Base-by-base conservation (phyloP, 1,284 basidiomycete genomes). In the Leccinum fallax region DNA sequence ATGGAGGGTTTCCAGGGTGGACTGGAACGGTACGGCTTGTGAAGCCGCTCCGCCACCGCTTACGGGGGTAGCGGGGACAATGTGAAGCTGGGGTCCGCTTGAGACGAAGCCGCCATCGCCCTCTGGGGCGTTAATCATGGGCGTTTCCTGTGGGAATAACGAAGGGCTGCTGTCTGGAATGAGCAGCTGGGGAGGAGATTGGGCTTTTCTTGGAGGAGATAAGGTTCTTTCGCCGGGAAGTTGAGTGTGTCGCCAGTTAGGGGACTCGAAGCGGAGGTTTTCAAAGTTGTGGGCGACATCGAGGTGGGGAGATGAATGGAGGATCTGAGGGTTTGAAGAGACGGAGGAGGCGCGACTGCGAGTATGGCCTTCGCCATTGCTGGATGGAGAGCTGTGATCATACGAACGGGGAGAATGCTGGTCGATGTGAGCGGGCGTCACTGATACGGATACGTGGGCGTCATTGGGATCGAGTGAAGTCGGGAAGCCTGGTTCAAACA, bases 31-130 rank as follows among this genome's bases (percentile, higher is more conserved):
- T 40, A 78, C 80, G 34, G 77, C 72, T 61, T 81, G 79, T 21
- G 77, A 75, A 55, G 76, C 77, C 30, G 77, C 80, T 51, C 77
- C 84, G 28, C 85, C 86, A 43, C 85, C 87, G 64, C 82, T 84
- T 61, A 93, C 80, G 8, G 90, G 91, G 2, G 90, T 93, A n/a
- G 90, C 89, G 30, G 90, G 90, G 6, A 92, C 89, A 63, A 93
- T 86, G 67, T 91, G 85, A 65, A 93, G 80, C 55, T 82, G 82
- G 1, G 88, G 88, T 0, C 87, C 86, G 3, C 78, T 71, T 15
- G 72, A 72, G 57, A 77, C 73, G 55, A 80, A 75, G n/a, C 77
- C 77, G 46, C 81, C 85, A 58, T 86, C 84, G 57, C 83, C 87
- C 11, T 85, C 83, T 16, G 88, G 88, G 3, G 87, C 87, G 64